These are phyloP conservation scores for Colletotrichum sublineola DNA, from an alignment of 2,329 filamentous ascomycete species.

Conservation along the genomic window DNA sequence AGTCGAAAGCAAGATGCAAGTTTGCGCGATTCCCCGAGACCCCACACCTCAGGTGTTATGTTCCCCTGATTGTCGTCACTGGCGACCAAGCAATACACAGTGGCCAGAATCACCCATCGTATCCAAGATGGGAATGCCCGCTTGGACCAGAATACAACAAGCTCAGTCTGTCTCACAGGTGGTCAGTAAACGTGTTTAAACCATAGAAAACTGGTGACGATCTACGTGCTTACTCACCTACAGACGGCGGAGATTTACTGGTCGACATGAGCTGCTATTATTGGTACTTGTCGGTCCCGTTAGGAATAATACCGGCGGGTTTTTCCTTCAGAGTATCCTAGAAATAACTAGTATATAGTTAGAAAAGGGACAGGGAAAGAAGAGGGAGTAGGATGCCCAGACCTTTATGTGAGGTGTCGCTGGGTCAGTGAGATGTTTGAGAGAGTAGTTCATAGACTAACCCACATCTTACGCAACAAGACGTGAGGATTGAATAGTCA, in stretches of 20 bases:
- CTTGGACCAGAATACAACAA: not conserved
- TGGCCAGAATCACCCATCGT: not conserved
- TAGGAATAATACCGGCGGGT: constrained; percentile 18
- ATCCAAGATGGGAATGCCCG: not conserved
- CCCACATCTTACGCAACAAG: not conserved
- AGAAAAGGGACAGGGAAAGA: not conserved
- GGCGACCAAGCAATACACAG: constrained; percentile 14
- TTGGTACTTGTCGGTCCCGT: constrained; percentile 24
- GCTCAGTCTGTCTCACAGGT: not conserved
- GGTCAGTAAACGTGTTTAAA: not conserved
- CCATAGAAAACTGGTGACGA: not conserved
- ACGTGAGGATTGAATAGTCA: not conserved
- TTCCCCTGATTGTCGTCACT: constrained; percentile 4
- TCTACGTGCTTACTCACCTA: not conserved
- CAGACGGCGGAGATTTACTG: not conserved
- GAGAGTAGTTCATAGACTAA: too few species aligned
- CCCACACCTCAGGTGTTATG: not conserved
- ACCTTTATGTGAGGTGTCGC: not conserved
- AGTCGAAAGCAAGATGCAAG: constrained; percentile 28
- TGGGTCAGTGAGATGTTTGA: not conserved
- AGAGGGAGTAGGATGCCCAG: not conserved
- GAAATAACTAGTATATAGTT: not conserved
- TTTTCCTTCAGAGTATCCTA: constrained; percentile 15
- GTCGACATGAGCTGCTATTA: not conserved
- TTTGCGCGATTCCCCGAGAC: constrained; percentile 32